A percentile compares a stretch with the other conserved stretches of the same genome.
Evolutionary conservation across 345 rosid species (phyloP).

Genomic region (Boechera divaricarpa): DNA sequence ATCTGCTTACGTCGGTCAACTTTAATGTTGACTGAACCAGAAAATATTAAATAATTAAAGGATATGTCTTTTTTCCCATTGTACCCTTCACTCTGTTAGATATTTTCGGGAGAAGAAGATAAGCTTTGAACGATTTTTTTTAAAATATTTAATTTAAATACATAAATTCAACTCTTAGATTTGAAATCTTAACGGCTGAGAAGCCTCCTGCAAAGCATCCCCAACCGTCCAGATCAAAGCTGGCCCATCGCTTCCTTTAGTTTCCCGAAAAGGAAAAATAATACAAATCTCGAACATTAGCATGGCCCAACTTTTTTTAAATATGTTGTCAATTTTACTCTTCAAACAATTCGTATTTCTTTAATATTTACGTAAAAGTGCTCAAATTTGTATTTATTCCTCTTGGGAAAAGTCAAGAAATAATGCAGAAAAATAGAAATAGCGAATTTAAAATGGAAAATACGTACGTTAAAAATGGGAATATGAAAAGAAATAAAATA

Average conservation of each 20-base stretch:
- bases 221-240: slow-evolving; percentile 45
- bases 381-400: not conserved
- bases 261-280: slow-evolving; percentile 37
- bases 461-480: not conserved
- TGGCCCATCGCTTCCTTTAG: slow-evolving; percentile 35
- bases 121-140: slow-evolving; percentile 21
- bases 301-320: slow-evolving; percentile 25
- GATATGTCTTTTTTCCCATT: slow-evolving; percentile 21
- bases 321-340: not conserved
- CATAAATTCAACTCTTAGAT: slow-evolving; percentile 11
- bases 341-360: not conserved
- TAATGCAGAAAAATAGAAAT: slow-evolving; percentile 1
- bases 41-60: not conserved
- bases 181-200: slow-evolving; percentile 44
- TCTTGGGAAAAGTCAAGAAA: slow-evolving; percentile 14
- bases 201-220: slow-evolving; percentile 29
- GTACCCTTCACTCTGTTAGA: slow-evolving; percentile 37
- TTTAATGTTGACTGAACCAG: slow-evolving; percentile 41
- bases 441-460: not conserved
- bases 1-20: slow-evolving; percentile 40
- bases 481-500: not conserved
- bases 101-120: slow-evolving; percentile 38
- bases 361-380: not conserved
- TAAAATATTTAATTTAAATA: not conserved
- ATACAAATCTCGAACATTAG: slow-evolving; percentile 25